Evolutionary conservation across 305 asterid genomes (phyloP), one percentile per base, ranked within the genome.

Genomic region (Fraxinus albicans): DNA sequence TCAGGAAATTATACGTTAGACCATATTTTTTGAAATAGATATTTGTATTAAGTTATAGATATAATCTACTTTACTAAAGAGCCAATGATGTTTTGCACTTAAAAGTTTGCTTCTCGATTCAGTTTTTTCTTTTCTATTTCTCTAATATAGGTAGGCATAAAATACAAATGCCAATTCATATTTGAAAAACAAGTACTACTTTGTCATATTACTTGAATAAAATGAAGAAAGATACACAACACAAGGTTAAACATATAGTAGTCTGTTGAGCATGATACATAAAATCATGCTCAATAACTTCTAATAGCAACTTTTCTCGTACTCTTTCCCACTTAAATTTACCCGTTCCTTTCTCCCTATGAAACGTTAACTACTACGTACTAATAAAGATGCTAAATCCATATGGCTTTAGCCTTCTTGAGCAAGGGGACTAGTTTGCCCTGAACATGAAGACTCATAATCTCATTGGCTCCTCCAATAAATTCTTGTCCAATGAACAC

Each of bases 371-470:
- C 17, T 10, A 12, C 53, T 44, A 8, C 13, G 60, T 15, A n/a
- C 0, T 5, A 17, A 1, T 0, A 5, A 53, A 53, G 65, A 53
- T 4, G 65, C 78, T 44, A 74, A 29, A 40, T 15, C 79, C 63
- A 38, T 42, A 76, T 76, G 19, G 79, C 79, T 38, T 21, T 40
- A 27, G 79, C 79, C 33, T 42, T 35, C 7, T 36, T 42, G 63
- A 76, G 79, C 79, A 42, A 76, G 17, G 79, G 63, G 53, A 76
- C 79, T 42, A 76, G 63, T 50, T 76, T 40, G 0, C 35, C 63
- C 63, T 38, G 2, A 50, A 76, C 19, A 2, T 76, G 79, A 15
- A 76, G 79, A 50, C 63, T 40, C 60, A 76, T 76, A 35, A 76
- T 50, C 33, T 76, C 63, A 23, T 76, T 42, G 27, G 79, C 33